Evolutionary conservation across 352 stramenopile genomes (phyloP).

Genomic region (Pythium dissotocum): DNA sequence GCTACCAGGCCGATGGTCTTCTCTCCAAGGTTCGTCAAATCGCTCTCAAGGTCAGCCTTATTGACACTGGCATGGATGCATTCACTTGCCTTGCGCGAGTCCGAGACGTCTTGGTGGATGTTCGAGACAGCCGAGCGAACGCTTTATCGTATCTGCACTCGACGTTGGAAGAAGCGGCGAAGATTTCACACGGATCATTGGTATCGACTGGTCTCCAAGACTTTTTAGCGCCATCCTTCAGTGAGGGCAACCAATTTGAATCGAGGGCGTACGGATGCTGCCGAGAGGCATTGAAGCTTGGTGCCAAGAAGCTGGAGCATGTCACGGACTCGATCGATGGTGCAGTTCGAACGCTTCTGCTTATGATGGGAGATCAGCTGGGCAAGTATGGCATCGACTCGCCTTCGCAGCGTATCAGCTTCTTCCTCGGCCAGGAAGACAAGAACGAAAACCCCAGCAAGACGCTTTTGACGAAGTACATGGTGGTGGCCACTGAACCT

Average conservation of each 20-base stretch:
- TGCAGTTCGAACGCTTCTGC: conserved; percentile 50
- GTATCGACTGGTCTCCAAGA: conserved; percentile 16
- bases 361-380: conserved; percentile 68
- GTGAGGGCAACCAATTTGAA: conserved; percentile 25
- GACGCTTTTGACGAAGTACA: conserved; percentile 59
- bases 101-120: conserved; percentile 37
- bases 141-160: conserved; percentile 41
- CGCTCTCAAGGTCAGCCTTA: conserved; percentile 39
- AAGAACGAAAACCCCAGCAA: conserved; percentile 38
- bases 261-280: conserved; percentile 30
- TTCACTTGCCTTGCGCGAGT: conserved; percentile 34
- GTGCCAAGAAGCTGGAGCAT: conserved; percentile 35
- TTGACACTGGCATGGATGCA: conserved; percentile 45
- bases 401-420: conserved; percentile 56
- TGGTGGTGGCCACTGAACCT: conserved; percentile 3
- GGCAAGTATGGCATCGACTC: conserved; percentile 76
- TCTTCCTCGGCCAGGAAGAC: conserved; percentile 64
- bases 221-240: background rate
- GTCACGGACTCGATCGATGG: conserved; percentile 37
- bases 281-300: conserved; percentile 35
- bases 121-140: conserved; percentile 45
- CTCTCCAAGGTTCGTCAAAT: conserved; percentile 32
- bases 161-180: conserved; percentile 52
- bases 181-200: conserved; percentile 37
- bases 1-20: conserved; percentile 15